Evolutionary conservation across 2,329 filamentous ascomycete genomes (phyloP).

Genomic region (Colletotrichum magnum): DNA sequence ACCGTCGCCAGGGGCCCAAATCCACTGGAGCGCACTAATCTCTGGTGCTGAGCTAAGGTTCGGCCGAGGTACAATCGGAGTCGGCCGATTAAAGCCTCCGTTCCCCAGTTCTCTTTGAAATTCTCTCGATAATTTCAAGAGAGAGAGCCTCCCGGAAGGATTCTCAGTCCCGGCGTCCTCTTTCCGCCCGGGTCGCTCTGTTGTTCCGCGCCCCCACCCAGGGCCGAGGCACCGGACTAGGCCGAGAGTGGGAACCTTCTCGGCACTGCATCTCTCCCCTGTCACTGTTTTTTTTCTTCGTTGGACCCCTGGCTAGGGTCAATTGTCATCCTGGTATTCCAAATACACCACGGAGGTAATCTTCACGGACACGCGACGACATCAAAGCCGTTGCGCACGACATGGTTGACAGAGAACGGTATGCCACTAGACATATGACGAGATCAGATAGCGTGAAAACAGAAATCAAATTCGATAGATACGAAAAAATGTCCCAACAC

Average conservation of each 20-base stretch:
- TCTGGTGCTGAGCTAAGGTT: neutral
- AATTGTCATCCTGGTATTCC: conserved; percentile 11
- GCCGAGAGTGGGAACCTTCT: conserved; percentile 31
- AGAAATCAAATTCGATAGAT: neutral
- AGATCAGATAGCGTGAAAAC: neutral
- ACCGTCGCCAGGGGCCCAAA: neutral
- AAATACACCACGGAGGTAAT: conserved; percentile 12
- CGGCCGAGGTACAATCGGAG: conserved; percentile 31
- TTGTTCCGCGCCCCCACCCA: conserved; percentile 22
- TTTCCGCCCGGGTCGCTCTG: conserved; percentile 17
- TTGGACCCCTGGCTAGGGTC: neutral
- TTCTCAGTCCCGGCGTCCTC: neutral
- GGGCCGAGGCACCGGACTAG: conserved; percentile 33
- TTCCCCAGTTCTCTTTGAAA: too few relatives aligned
- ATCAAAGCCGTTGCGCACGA: conserved; percentile 1
- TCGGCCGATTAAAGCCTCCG: conserved; percentile 27
- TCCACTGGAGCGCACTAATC: neutral
- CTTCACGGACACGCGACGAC: neutral
- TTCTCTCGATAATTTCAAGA: too few relatives aligned
- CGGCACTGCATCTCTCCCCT: neutral
- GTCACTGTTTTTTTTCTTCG: neutral
- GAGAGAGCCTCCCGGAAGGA: too few relatives aligned
- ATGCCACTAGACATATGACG: neutral
- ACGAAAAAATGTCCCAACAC: neutral
- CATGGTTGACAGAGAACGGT: neutral